Percentiles rank a stretch among this genome's conserved stretches.
Conservation (phyloP, 1,139 yeast genomes). For the Geotrichum bryndzae region DNA sequence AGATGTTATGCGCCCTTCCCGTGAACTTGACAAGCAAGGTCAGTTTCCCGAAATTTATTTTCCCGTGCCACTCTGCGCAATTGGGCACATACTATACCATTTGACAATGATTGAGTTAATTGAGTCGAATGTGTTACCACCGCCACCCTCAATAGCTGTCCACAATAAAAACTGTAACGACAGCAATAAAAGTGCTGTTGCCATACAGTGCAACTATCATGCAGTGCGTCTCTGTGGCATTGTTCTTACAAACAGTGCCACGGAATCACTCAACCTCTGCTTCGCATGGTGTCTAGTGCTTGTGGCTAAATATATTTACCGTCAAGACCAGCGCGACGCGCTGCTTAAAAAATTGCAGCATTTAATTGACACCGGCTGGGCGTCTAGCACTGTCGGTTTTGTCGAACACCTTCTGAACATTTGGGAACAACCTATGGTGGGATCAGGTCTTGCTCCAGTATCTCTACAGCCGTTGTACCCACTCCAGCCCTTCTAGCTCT, state of each 20-base stretch:
- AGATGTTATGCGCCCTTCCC: slow-evolving; percentile 4
- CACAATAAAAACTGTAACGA: background rate
- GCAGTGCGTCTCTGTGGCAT: slow-evolving; percentile 2
- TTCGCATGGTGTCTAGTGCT: background rate
- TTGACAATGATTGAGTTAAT: background rate
- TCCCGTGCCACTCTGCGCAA: background rate
- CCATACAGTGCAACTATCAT: background rate
- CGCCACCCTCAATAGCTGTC: background rate
- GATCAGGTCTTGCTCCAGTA: too few relatives aligned
- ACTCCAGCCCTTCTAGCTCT: too few relatives aligned
- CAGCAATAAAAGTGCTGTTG: background rate
- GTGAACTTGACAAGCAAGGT: background rate
- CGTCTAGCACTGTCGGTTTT: background rate
- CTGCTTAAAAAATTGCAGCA: background rate
- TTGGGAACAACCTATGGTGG: background rate
- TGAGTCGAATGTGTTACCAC: background rate
- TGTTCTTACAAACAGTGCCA: background rate
- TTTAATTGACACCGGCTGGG: background rate
- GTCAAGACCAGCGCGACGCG: background rate
- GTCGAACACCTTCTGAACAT: background rate
- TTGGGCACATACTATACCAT: background rate
- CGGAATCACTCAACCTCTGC: background rate
- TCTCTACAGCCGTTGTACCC: too few relatives aligned
- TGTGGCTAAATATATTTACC: background rate
- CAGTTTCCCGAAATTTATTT: slow-evolving; percentile 7